Base-by-base conservation (phyloP, 805 yeast genomes). In the Metschnikowia aberdeeniae region DNA sequence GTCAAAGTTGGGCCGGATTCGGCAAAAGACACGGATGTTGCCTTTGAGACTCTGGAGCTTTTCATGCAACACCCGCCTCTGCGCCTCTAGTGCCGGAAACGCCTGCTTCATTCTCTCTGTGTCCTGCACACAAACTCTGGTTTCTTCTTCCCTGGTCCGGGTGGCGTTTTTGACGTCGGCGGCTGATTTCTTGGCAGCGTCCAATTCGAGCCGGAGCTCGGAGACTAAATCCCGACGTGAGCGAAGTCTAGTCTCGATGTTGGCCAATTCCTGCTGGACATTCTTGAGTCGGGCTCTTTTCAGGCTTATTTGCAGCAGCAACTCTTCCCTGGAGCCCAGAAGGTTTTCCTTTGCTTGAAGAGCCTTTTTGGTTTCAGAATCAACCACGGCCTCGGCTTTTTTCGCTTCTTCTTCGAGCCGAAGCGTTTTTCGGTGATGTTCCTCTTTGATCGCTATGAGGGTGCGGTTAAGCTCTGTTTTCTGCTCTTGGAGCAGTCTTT, bases 11-110 rank as follows among this genome's bases (percentile, higher is more conserved):
- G 97, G 97, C 44, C 95, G 73, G 5, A 92, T 73, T 32, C 99
- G 73, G 60, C 97, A 92, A 56, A 84, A 88, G 0, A 92, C 97
- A 38, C 98, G 68, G 29, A 93, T 89, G 56, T 89, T 93, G 1
- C 99, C 98, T 62, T 89, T 86, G 32, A 92, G 62, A 48, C 88
- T 96, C 62, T 89, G 97, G 5, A 92, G 67, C 50, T 72, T 73
- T 58, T 87, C 82, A 57, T 89, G 97, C 1, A 86, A 61, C 11
- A 65, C 57, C 8, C 96, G 68, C 49, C 97, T 70, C 31, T 68
- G 57, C 0, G 69, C 62, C 53, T 86, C 92, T 47, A 77, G 80
- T 17, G 63, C 60, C 0, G 73, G 58, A 8, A 82, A 60, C 28
- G 66, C 60, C 8, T 63, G 61, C 27, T 68, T 28, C 27, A 37